Percentiles rank a stretch among this genome's conserved stretches.
Evolutionary conservation across 108 stramenopile species (phyloP).

Genomic region (Skeletonema marinoi): DNA sequence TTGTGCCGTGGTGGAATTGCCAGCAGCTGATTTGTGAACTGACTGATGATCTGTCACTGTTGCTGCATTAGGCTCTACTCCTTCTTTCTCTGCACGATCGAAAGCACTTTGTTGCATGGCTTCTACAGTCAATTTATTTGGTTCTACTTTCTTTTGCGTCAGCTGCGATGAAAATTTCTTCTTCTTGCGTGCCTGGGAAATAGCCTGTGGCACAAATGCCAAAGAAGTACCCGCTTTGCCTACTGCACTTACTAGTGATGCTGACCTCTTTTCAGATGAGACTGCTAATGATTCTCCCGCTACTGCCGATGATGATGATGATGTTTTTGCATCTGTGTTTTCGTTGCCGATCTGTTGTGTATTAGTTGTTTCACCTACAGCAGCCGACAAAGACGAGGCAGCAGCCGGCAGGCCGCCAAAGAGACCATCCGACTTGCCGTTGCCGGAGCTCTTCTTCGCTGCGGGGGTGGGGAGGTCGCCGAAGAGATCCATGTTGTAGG

Average conservation of each 20-base stretch:
- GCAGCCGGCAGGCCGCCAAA: slow-evolving; percentile 45
- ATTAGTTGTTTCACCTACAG: neutral
- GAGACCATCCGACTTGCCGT: slow-evolving; percentile 10
- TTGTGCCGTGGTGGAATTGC: neutral
- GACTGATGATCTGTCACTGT: neutral
- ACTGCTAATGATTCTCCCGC: neutral
- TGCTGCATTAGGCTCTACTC: neutral
- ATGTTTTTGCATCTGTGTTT: neutral
- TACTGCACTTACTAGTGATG: slow-evolving; percentile 52
- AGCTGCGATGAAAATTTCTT: slow-evolving; percentile 10
- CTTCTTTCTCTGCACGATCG: neutral
- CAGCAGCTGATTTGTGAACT: neutral
- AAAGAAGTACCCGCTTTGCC: slow-evolving; percentile 75
- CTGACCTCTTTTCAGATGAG: neutral
- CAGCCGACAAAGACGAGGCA: neutral
- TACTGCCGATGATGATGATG: neutral
- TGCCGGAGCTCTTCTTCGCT: slow-evolving; percentile 34
- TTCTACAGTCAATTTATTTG: too few relatives aligned
- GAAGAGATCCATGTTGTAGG: slow-evolving; percentile 30
- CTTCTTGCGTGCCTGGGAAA: slow-evolving; percentile 27
- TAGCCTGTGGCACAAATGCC: slow-evolving; percentile 49
- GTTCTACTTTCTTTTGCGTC: too few relatives aligned
- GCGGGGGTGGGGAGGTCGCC: slow-evolving; percentile 50
- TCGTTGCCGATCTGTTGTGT: neutral
- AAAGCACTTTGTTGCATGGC: neutral